Evolutionary conservation across 1,139 yeast genomes (phyloP).

Genomic region (Geotrichum reessii): DNA sequence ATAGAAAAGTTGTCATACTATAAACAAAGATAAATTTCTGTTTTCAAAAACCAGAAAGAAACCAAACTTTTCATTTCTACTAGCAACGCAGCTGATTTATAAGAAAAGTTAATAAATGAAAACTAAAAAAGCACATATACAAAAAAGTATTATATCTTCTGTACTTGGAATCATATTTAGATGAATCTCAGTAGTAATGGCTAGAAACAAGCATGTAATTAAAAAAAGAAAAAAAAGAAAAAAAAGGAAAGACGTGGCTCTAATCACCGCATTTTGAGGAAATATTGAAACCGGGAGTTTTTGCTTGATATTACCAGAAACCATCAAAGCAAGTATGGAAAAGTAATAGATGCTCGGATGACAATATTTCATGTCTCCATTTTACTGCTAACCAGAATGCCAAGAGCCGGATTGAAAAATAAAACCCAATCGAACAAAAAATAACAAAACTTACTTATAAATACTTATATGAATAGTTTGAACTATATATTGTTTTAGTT

Average conservation of each 20-base stretch:
- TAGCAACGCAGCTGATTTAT: slow-evolving; percentile 42
- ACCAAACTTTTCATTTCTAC: slow-evolving; percentile 62
- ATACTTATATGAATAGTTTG: too few species aligned
- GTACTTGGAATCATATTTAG: slow-evolving; percentile 42
- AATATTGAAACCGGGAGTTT: slow-evolving; percentile 35
- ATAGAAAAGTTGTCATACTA: slow-evolving; percentile 50
- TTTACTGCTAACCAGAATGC: slow-evolving; percentile 49
- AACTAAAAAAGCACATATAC: slow-evolving; percentile 57
- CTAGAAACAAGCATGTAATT: slow-evolving; percentile 49
- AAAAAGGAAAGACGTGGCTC: slow-evolving; percentile 38
- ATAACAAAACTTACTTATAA: too few species aligned
- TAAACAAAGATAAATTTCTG: slow-evolving; percentile 66
- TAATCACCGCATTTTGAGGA: slow-evolving; percentile 29
- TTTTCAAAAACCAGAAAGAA: slow-evolving; percentile 56
- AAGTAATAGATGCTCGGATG: slow-evolving; percentile 46
- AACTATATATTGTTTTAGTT: too few species aligned
- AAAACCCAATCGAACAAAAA: too few species aligned
- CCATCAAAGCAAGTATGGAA: slow-evolving; percentile 48
- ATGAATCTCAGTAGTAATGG: slow-evolving; percentile 47
- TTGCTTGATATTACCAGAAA: slow-evolving; percentile 51
- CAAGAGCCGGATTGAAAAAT: slow-evolving; percentile 47
- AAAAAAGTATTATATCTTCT: slow-evolving; percentile 50
- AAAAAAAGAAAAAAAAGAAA: too few species aligned
- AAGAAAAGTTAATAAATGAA: slow-evolving; percentile 42
- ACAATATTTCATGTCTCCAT: slow-evolving; percentile 51